Evolutionary conservation across 2,329 filamentous ascomycete genomes (phyloP), one percentile per base, ranked within the genome.

Genomic region (Tolypocladium tundrense): DNA sequence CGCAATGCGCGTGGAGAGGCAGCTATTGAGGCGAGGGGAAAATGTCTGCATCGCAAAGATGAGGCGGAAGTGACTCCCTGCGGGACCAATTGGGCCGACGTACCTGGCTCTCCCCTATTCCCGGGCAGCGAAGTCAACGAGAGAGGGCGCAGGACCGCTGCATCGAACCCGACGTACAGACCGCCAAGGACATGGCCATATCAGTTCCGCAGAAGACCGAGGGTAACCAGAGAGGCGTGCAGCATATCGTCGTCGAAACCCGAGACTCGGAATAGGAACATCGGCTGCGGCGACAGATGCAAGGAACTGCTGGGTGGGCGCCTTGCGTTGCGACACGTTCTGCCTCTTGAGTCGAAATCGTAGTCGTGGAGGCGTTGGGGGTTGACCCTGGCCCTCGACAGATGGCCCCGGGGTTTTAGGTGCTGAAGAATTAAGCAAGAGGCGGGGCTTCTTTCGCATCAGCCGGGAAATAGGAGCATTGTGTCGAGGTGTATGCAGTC

Each of bases 161-260:
- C 85, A 88, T 88, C 2, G 79, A 79, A 48, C 86, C 82, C 1
- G 84, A 79, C 1, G 85, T 87, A 71, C 82, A 85, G 37, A 86
- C 72, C 1, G 79, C 77, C 56, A 88, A 74, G 13, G 85, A 88
- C 65, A 87, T 72, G 48, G 79, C 77, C 77, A 88, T 85, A 61
- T 87, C 84, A 45, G 80, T 77, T 13, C 79, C 80, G 1, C 78
- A 82, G 66, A 87, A 87, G 13, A 80, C 71, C 1, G 78, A 78
- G 4, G 74, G 55, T 2, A 75, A 75, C 37, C 73, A 74, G 27
- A 72, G 74, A 3, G 80, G 76, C 66, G 59, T 74, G 72, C 41
- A 70, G 66, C 74, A 79, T 77, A 45, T 76, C 74, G 62, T 62
- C 73, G 63, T 79, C 75, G 43, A 72, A 64, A 72, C 69, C 45